Evolutionary conservation across 176 grass and related monocot genomes (phyloP), one percentile per base, ranked within the genome.

Genomic region (Aegilops umbellulata): DNA sequence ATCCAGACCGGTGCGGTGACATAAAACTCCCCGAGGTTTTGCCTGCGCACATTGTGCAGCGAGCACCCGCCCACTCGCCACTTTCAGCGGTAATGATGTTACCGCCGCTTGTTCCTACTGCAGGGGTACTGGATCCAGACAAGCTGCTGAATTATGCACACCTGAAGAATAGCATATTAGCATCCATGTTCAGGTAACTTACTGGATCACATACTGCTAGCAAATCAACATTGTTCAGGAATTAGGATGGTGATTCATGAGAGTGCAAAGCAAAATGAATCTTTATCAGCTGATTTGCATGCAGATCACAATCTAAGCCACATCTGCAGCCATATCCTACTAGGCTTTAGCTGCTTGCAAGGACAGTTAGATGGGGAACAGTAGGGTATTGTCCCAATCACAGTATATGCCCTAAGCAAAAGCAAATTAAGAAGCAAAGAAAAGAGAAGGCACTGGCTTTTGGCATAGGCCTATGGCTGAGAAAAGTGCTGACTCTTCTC

Each of bases 371-470:
- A 32, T 44, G 23, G 14, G 38, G 41, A 53, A 53, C 16, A 44
- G 34, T 42, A 8, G 16, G 19, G 51, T 74, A 24, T 25, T 74
- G 23, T 44, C 71, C 16, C 53, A 46, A 41, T 61, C 49, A 61
- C 10, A 36, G 36, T 26, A 82, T 29, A 76, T 1, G 2, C 17
- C 39, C 15, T 66, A 65, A 81, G 38, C 34, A 74, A 62, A 44
- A 80, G 35, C 53, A 22, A 13, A 15, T 4, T 44, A 13, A 64
- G 24, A 9, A 46, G 17, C 0, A 64, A 15, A 62, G 26, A 68
- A 20, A 82, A 82, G 13, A 66, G 30, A 82, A 55, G 34, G 20
- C 63, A 82, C 2, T 29, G 12, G 22, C 65, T 82, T 82, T 82
- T 55, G 12, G 3, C 44, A 34, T 82, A 53, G 27, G 11, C 41